Evolutionary conservation across 306 rosid species (phyloP).

Genomic region (Citrullus colocynthis): DNA sequence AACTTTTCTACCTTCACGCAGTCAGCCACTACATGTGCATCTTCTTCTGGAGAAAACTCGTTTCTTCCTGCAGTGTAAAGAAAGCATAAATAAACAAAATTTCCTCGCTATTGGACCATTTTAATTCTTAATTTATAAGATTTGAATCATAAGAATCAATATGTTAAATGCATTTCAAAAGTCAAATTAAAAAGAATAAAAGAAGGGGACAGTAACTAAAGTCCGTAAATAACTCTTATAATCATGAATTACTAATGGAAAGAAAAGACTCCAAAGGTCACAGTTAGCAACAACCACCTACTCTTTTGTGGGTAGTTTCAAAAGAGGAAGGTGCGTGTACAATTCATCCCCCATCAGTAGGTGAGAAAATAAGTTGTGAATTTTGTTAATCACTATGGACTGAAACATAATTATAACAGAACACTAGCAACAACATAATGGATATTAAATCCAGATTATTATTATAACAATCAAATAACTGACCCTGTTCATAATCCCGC

Average conservation of each 20-base stretch:
- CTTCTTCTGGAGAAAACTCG: constrained; percentile 77
- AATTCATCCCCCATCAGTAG: not conserved
- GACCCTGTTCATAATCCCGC: constrained; percentile 87
- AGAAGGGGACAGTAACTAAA: not conserved
- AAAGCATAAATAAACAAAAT: constrained; percentile 17
- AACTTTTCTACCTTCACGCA: constrained; percentile 61
- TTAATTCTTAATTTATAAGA: not conserved
- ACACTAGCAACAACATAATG: not conserved
- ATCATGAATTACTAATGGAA: not conserved
- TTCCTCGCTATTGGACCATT: not conserved
- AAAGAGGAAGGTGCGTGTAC: not conserved
- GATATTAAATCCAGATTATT: not conserved
- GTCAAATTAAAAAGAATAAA: not conserved
- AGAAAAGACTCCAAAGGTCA: not conserved
- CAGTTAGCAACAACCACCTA: not conserved
- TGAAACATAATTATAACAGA: constrained; percentile 5
- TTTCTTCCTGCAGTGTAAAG: constrained; percentile 55
- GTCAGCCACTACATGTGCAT: constrained; percentile 85
- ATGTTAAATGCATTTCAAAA: constrained; percentile 5
- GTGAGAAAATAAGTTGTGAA: not conserved
- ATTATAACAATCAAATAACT: constrained; percentile 30
- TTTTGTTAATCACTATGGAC: not conserved
- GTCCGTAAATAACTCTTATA: not conserved
- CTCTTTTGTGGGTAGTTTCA: not conserved
- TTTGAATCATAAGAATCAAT: not conserved